Percentiles rank a stretch among this genome's conserved stretches.
phyloP scores from a whole-genome alignment of 257 asterid genomes.

The Nicotiana undulata region DNA sequence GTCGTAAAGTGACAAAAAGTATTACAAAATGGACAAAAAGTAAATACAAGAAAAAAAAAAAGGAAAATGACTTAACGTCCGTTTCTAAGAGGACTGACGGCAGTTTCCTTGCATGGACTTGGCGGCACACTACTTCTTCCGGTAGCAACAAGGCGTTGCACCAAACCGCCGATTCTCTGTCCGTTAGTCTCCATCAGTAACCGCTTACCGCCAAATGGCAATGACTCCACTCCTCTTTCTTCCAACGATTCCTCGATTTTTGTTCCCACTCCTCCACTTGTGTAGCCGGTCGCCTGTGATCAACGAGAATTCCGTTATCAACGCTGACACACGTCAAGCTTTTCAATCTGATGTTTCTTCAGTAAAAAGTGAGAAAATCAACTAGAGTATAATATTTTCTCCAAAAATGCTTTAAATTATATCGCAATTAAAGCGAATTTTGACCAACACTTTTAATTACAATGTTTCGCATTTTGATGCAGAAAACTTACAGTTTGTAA shows the following conservation, averaged over 20 bases:
- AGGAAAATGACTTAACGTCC: constrained; percentile 48
- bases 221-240: constrained; percentile 65
- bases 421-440: background rate
- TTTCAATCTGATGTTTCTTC: background rate
- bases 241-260: constrained; percentile 39
- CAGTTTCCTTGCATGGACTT: constrained; percentile 87
- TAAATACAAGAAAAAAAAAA: background rate
- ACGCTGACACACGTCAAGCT: constrained; percentile 3
- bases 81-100: constrained; percentile 73
- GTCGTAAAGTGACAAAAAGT: background rate
- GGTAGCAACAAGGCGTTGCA: constrained; percentile 72
- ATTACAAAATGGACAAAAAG: constrained; percentile 6
- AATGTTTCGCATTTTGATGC: background rate
- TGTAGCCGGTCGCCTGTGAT: constrained; percentile 51
- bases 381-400: too few species aligned
- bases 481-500: background rate
- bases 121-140: constrained; percentile 84
- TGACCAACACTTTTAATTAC: background rate
- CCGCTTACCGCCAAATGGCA: constrained; percentile 92
- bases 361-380: background rate
- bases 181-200: constrained; percentile 82
- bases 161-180: constrained; percentile 54
- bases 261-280: constrained; percentile 21
- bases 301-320: background rate
- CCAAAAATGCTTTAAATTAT: background rate